Evolutionary conservation across 2,329 filamentous ascomycete species (phyloP).

Genomic region (Trichoderma cornu-damae): DNA sequence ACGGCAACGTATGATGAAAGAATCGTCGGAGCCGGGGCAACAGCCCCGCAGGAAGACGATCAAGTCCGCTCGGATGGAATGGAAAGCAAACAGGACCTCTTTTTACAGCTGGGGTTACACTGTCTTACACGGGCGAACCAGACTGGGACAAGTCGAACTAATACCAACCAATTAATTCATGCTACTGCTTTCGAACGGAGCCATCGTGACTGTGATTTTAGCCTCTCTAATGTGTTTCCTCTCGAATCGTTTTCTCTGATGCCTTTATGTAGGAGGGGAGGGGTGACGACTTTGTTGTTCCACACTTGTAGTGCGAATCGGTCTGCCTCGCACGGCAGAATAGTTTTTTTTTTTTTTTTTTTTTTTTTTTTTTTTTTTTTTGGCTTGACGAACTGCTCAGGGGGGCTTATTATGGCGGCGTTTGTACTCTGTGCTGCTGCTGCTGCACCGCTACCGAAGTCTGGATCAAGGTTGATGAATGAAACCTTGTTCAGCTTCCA

Average conservation of each 20-base stretch:
- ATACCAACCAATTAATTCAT: not conserved
- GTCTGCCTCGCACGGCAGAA: not conserved
- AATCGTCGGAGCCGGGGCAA: not conserved
- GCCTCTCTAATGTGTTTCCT: not conserved
- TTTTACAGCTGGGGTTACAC: not conserved
- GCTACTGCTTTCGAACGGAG: not conserved
- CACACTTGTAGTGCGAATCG: constrained; percentile 1
- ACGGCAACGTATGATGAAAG: not conserved
- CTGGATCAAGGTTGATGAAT: constrained; percentile 2
- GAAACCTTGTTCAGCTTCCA: constrained; percentile 1
- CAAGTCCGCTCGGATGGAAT: not conserved
- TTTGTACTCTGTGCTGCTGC: not conserved
- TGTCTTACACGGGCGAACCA: not conserved
- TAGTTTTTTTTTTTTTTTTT: too few species aligned
- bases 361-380: too few species aligned
- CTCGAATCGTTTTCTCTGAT: not conserved
- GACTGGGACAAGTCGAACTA: not conserved
- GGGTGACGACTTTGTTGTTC: too few species aligned
- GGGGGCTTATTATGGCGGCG: not conserved
- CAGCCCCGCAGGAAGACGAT: not conserved
- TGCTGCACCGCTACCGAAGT: not conserved
- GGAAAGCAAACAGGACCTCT: constrained; percentile 6
- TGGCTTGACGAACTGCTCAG: not conserved
- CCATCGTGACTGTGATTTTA: constrained; percentile 4
- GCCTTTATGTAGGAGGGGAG: not conserved